These are phyloP conservation scores for Rhododendron simsii DNA, from an alignment of 148 eudicot species.

Conservation along the genomic window DNA sequence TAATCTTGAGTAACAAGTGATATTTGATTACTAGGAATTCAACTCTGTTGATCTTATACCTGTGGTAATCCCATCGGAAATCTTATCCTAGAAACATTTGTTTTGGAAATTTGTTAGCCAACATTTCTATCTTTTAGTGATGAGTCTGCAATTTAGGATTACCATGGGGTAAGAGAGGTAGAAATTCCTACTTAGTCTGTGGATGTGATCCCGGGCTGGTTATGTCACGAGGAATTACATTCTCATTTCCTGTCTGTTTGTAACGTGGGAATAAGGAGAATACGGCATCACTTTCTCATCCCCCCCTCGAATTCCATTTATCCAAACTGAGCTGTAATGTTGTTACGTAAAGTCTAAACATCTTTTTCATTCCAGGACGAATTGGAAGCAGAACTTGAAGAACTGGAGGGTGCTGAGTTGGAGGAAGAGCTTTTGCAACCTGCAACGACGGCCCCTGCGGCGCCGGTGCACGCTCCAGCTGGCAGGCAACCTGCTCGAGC, in stretches of 20 bases:
- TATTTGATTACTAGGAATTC: neutral
- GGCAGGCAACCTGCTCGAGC: conserved; percentile 43
- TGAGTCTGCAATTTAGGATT: neutral
- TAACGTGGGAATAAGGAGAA: neutral
- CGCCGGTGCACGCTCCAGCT: conserved; percentile 31
- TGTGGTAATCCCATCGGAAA: neutral
- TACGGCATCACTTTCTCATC: neutral
- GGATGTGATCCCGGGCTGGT: neutral
- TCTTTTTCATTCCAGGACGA: conserved; percentile 38
- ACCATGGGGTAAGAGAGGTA: neutral
- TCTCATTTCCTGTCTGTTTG: neutral
- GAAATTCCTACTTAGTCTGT: neutral
- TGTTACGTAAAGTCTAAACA: neutral
- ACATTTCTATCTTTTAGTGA: neutral
- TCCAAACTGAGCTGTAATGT: neutral
- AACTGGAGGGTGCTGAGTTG: conserved; percentile 48
- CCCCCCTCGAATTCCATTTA: neutral
- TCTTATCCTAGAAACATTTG: neutral
- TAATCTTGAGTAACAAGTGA: neutral
- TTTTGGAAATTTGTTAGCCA: neutral
- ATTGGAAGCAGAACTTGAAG: conserved; percentile 64
- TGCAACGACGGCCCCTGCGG: conserved; percentile 45
- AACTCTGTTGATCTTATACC: neutral
- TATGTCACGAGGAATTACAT: neutral
- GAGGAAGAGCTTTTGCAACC: conserved; percentile 49